These are phyloP conservation scores for Artemisia argyi DNA, from an alignment of 129 eudicot species.

Conservation along the genomic window DNA sequence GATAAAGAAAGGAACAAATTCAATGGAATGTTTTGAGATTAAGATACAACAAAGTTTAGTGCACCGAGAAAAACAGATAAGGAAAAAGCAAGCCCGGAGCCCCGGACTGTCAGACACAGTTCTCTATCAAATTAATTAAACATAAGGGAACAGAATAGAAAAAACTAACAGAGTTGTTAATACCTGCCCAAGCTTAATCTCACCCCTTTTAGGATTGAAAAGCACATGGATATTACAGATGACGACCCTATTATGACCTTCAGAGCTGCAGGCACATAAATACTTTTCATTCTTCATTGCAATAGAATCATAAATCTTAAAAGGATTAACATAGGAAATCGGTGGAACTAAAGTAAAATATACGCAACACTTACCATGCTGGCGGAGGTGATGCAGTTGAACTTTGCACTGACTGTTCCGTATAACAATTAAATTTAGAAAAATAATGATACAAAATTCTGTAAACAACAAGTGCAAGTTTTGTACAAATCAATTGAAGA, in stretches of 20 bases:
- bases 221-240: slow-evolving; percentile 93
- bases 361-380: slow-evolving; percentile 44
- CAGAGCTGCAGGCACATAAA: slow-evolving; percentile 53
- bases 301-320: not conserved
- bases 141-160: not conserved
- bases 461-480: slow-evolving; percentile 1
- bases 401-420: slow-evolving; percentile 51
- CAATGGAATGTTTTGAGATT: not conserved
- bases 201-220: slow-evolving; percentile 94
- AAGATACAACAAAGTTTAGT: not conserved
- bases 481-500: slow-evolving; percentile 20
- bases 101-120: not conserved
- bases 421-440: slow-evolving; percentile 17
- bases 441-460: not conserved
- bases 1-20: not conserved
- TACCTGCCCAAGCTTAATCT: slow-evolving; percentile 98
- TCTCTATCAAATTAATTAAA: not conserved
- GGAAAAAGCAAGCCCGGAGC: not conserved
- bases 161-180: slow-evolving; percentile 9
- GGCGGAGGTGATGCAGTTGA: slow-evolving; percentile 33
- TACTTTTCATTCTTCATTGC: slow-evolving; percentile 13
- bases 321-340: not conserved
- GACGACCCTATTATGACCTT: slow-evolving; percentile 54
- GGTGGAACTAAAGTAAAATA: not conserved
- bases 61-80: slow-evolving; percentile 4